These are phyloP conservation scores for Tetracladium setigerum DNA, from an alignment of 495 filamentous ascomycete genomes.

Conservation along the genomic window DNA sequence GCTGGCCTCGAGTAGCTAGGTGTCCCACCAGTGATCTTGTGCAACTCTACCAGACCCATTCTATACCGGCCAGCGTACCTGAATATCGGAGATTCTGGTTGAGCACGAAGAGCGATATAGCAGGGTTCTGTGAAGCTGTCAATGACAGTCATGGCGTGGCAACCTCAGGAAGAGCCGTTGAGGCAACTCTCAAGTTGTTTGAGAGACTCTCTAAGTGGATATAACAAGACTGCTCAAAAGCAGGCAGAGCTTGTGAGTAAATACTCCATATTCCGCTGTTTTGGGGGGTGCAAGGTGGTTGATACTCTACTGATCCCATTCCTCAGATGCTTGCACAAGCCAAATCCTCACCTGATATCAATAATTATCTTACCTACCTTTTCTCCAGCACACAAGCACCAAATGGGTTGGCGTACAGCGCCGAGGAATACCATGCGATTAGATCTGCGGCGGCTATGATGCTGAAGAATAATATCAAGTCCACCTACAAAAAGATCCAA, in stretches of 20 bases:
- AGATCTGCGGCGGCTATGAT: constrained; percentile 84
- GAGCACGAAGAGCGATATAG: not conserved
- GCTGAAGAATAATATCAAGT: constrained; percentile 86
- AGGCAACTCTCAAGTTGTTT: constrained; percentile 83
- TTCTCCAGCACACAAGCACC: constrained; percentile 64
- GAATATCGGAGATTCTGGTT: constrained; percentile 14
- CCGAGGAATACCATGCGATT: constrained; percentile 60
- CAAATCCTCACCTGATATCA: constrained; percentile 83
- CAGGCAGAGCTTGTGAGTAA: constrained; percentile 61
- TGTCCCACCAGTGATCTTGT: constrained; percentile 21
- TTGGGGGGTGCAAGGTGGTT: not conserved
- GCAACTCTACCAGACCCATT: constrained; percentile 11
- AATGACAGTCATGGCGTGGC: constrained; percentile 68
- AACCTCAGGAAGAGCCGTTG: constrained; percentile 80
- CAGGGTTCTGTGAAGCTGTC: constrained; percentile 3
- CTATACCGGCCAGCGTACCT: constrained; percentile 13
- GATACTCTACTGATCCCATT: constrained; percentile 7
- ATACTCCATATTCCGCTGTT: not conserved
- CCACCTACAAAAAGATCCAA: constrained; percentile 62
- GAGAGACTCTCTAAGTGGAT: constrained; percentile 82
- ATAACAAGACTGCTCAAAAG: constrained; percentile 70
- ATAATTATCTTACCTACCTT: constrained; percentile 92
- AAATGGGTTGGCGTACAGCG: constrained; percentile 44
- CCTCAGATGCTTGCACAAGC: constrained; percentile 89
- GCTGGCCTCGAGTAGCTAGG: constrained; percentile 7